These are phyloP conservation scores for Jackrogersella multiformis DNA, from an alignment of 495 filamentous ascomycete genomes.

Conservation along the genomic window DNA sequence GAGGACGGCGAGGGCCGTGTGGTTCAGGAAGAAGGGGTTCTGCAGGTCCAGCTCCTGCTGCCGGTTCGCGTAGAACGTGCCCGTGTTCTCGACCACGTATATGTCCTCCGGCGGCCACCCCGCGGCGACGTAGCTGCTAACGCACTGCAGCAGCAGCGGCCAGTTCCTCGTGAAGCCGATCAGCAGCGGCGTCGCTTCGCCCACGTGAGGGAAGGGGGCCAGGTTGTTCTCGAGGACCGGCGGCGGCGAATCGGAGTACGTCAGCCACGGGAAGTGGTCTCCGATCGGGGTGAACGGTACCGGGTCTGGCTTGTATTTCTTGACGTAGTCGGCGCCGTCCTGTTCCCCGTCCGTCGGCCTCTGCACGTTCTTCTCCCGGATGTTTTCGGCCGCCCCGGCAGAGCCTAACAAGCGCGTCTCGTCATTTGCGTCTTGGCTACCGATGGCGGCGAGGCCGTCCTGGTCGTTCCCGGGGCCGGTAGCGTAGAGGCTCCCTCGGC, in stretches of 20 bases:
- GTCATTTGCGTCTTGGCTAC: constrained; percentile 9
- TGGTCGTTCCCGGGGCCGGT: constrained; percentile 9
- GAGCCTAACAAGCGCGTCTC: constrained; percentile 9
- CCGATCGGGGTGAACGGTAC: constrained; percentile 30
- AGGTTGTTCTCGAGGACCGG: constrained; percentile 49
- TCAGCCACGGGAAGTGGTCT: constrained; percentile 46
- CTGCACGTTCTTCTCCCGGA: constrained; percentile 36
- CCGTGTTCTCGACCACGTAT: constrained; percentile 70
- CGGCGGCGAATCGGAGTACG: constrained; percentile 27
- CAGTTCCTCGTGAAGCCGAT: constrained; percentile 70
- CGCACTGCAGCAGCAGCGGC: constrained; percentile 65
- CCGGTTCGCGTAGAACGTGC: constrained; percentile 64
- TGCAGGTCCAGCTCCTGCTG: constrained; percentile 59
- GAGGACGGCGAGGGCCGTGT: constrained; percentile 60
- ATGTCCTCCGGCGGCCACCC: constrained; percentile 70
- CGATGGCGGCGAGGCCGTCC: not conserved
- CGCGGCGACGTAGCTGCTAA: constrained; percentile 66
- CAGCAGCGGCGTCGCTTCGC: constrained; percentile 61
- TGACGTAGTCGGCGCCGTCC: constrained; percentile 23
- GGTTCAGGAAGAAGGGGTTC: constrained; percentile 70
- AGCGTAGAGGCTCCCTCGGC: not conserved
- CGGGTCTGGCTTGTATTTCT: constrained; percentile 44
- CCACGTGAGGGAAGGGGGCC: constrained; percentile 50
- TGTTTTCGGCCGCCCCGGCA: constrained; percentile 24
- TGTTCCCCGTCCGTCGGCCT: constrained; percentile 17